Evolutionary conservation across 139 green algal species (phyloP), one percentile per base, ranked within the genome.

Genomic region (Chlorella sp.): DNA sequence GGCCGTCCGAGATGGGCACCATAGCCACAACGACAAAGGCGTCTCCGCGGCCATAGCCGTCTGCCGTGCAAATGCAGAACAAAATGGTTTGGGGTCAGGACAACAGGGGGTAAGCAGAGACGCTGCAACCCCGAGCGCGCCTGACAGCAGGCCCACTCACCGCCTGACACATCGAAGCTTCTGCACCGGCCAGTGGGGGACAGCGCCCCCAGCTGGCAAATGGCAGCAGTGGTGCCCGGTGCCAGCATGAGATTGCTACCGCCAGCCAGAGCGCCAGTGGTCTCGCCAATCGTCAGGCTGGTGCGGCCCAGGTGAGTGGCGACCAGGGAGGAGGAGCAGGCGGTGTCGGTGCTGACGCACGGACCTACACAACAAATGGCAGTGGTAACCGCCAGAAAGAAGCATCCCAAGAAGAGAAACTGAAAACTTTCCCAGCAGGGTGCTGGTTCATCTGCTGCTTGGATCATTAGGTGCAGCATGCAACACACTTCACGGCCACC

Each of bases 11-110:
- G 33, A 31, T 63, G 33, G 27, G 35, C 21, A 2, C 11, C 36
- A 21, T 36, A 59, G 29, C 6, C 53, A 38, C 8, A 42, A 51
- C 46, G 42, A 74, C 77, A 23, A 76, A 45, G 17, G 69, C 85
- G 65, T 93, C 88, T 35, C 74, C 77, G 5, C 88, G 73, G 25
- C 87, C 88, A 46, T 93, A 93, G 15, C 88, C 88, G 41, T 93
- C 87, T n/a, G n/a, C n/a, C n/a, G n/a, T n/a, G n/a, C n/a, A n/a
- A n/a, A n/a, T n/a, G n/a, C n/a, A n/a, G n/a, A n/a, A n/a, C n/a
- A n/a, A n/a, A n/a, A n/a, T n/a, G n/a, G n/a, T n/a, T n/a, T n/a
- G n/a, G n/a, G n/a, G n/a, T n/a, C n/a, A n/a, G n/a, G n/a, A n/a
- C n/a, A n/a, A n/a, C n/a, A n/a, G n/a, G n/a, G n/a, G n/a, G n/a